Conservation (phyloP, 108 stramenopile genomes). For the Cyclotella distinguenda region DNA sequence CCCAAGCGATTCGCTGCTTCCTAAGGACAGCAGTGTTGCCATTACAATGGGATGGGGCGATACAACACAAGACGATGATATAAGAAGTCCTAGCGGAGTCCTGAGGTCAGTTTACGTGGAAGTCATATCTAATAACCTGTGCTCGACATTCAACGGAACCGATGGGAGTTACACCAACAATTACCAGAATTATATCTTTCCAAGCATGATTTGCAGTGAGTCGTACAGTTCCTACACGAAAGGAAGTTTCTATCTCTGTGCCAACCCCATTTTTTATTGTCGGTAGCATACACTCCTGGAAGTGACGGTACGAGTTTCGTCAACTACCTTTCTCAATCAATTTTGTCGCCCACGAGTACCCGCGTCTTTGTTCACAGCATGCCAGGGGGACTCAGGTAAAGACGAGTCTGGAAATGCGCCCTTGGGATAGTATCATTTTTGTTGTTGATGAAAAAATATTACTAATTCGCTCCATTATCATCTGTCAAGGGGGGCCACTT, state of each 20-base stretch:
- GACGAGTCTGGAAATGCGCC: too few species aligned
- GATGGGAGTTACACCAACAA: constrained; percentile 1
- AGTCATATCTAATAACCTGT: constrained; percentile 10
- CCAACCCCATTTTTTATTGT: not conserved
- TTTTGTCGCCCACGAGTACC: too few species aligned
- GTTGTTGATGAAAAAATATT: too few species aligned
- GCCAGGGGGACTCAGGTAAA: constrained; percentile 41
- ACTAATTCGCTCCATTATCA: too few species aligned
- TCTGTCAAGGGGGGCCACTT: constrained; percentile 39
- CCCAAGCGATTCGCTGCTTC: not conserved
- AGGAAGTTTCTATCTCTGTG: not conserved
- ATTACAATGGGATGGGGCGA: constrained; percentile 25
- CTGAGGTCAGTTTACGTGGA: constrained; percentile 9
- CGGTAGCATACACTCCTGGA: constrained; percentile 22
- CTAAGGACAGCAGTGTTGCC: not conserved
- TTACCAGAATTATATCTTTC: not conserved
- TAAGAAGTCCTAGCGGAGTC: not conserved
- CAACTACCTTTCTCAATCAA: constrained; percentile 5
- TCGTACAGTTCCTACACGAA: not conserved
- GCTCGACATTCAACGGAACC: not conserved
- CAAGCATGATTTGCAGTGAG: constrained; percentile 10
- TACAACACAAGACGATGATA: not conserved
- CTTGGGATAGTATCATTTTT: too few species aligned
- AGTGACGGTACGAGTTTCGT: constrained; percentile 36
- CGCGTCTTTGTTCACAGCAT: constrained; percentile 20